A percentile compares a stretch with the other conserved stretches of the same genome.
Conservation (phyloP, 768 basidiomycete genomes). For the Suillus plorans region DNA sequence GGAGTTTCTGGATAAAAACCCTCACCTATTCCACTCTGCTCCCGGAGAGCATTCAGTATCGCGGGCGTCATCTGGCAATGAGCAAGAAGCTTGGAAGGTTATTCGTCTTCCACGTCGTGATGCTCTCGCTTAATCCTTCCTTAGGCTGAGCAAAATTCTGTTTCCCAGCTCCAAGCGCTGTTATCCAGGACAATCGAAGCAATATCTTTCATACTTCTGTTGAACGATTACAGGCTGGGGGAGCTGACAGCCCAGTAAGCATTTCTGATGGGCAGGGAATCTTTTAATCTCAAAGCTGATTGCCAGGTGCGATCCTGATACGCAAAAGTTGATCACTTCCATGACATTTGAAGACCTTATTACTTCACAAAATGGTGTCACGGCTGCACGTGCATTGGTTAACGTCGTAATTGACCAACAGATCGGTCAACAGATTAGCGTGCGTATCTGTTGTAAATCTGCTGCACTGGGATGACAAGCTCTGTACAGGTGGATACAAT, state of each 20-base stretch:
- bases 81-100: conserved; percentile 91
- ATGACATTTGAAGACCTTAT: conserved; percentile 88
- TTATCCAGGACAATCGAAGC: conserved; percentile 89
- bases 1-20: conserved; percentile 76
- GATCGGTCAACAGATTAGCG: conserved; percentile 94
- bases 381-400: conserved; percentile 85
- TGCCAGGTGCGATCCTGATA: conserved; percentile 67
- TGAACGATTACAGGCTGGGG: conserved; percentile 87
- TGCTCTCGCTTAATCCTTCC: conserved; percentile 15
- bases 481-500: conserved; percentile 84
- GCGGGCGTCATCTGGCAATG: conserved; percentile 54
- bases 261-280: conserved; percentile 1
- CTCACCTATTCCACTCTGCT: conserved; percentile 82
- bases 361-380: conserved; percentile 80
- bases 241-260: conserved; percentile 80
- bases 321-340: conserved; percentile 64
- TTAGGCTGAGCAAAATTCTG: conserved; percentile 80
- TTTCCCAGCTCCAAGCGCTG: conserved; percentile 72
- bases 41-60: conserved; percentile 64
- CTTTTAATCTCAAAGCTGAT: conserved; percentile 10
- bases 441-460: conserved; percentile 36
- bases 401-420: conserved; percentile 98
- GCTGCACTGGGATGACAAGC: conserved; percentile 9
- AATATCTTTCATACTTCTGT: conserved; percentile 86
- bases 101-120: not conserved